Conservation (phyloP, 495 filamentous ascomycete genomes). For the Glonium stellatum region DNA sequence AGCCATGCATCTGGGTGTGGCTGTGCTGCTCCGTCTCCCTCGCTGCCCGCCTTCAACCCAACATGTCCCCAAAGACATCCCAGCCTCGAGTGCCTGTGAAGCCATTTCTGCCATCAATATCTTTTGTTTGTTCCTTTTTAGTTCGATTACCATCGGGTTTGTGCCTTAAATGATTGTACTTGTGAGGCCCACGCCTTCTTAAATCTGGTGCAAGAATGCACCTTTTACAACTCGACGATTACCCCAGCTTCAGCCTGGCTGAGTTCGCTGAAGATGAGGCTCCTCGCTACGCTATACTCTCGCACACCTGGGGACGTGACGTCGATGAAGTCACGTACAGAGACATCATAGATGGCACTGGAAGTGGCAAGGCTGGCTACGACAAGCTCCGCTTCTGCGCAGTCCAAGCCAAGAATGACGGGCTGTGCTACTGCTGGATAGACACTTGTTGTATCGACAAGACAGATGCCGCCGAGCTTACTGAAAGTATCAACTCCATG, state of each 20-base stretch:
- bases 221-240: slow-evolving; percentile 2
- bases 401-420: slow-evolving; percentile 3
- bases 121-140: neutral
- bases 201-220: slow-evolving; percentile 5
- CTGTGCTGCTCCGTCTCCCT: neutral
- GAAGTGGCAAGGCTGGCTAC: slow-evolving; percentile 2
- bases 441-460: slow-evolving; percentile 17
- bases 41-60: neutral
- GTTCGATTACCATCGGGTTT: neutral
- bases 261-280: slow-evolving; percentile 7
- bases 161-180: neutral
- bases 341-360: slow-evolving; percentile 1
- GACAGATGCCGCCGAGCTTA: slow-evolving; percentile 11
- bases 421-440: slow-evolving; percentile 11
- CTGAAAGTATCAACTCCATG: slow-evolving; percentile 5
- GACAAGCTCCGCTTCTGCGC: slow-evolving; percentile 2
- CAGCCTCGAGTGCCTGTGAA: no score
- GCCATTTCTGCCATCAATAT: slow-evolving; percentile 2
- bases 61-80: neutral
- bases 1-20: neutral
- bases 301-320: slow-evolving; percentile 2
- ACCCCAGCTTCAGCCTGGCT: slow-evolving; percentile 6
- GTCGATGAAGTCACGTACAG: neutral
- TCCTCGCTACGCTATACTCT: slow-evolving; percentile 5
- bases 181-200: neutral